Evolutionary conservation across 768 basidiomycete species (phyloP).

Genomic region (Leccinum uliginosum): DNA sequence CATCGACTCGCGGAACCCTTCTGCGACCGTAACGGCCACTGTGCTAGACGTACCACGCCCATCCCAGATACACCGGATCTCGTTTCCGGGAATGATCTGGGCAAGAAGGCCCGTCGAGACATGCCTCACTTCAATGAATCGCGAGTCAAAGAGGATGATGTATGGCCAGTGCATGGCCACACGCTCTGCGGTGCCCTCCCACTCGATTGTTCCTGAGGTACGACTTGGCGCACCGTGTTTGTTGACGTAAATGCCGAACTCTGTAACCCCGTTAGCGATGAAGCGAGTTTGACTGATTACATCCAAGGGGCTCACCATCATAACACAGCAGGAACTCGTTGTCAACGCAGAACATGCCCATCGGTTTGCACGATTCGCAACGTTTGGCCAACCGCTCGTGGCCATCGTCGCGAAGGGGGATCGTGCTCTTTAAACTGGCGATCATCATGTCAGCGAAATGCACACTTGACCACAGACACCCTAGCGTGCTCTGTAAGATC

Average conservation of each 20-base stretch:
- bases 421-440: slow-evolving; percentile 77
- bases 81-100: slow-evolving; percentile 78
- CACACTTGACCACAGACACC: background rate
- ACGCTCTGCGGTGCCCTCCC: slow-evolving; percentile 89
- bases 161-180: slow-evolving; percentile 90
- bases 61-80: slow-evolving; percentile 88
- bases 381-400: slow-evolving; percentile 70
- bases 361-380: slow-evolving; percentile 74
- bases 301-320: slow-evolving; percentile 51
- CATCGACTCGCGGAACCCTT: slow-evolving; percentile 39
- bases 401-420: slow-evolving; percentile 77
- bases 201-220: slow-evolving; percentile 71
- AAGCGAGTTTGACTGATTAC: background rate
- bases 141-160: slow-evolving; percentile 79
- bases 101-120: slow-evolving; percentile 73
- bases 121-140: slow-evolving; percentile 89
- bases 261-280: slow-evolving; percentile 35
- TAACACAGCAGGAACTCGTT: slow-evolving; percentile 90
- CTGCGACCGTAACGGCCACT: slow-evolving; percentile 24
- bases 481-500: slow-evolving; percentile 78
- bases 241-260: slow-evolving; percentile 91
- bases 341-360: slow-evolving; percentile 89
- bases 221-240: slow-evolving; percentile 87
- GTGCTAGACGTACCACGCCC: slow-evolving; percentile 49
- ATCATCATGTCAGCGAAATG: background rate